A percentile compares a stretch with the other conserved stretches of the same genome.
phyloP scores from a whole-genome alignment of 2,329 filamentous ascomycete genomes.

The Nannizziopsis arthrosporioides region DNA sequence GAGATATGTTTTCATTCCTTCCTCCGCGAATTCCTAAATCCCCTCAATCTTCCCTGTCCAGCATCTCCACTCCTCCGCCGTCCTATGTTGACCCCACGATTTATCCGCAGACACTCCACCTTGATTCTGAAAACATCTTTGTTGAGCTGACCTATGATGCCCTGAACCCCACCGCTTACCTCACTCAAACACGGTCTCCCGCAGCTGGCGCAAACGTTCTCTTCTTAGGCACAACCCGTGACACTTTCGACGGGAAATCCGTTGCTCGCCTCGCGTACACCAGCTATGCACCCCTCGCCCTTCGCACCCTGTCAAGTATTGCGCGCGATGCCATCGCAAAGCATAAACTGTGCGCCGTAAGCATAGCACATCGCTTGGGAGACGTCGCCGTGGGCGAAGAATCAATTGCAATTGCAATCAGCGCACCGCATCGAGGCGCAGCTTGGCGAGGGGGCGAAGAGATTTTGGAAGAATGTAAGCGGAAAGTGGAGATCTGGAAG shows the following conservation, averaged over 20 bases:
- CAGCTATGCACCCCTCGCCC: slow-evolving; percentile 31
- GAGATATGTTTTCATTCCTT: background rate
- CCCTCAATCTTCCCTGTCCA: background rate
- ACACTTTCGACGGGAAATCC: slow-evolving; percentile 32
- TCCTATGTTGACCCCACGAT: slow-evolving; percentile 15
- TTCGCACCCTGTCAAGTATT: slow-evolving; percentile 32
- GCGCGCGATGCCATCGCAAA: slow-evolving; percentile 38
- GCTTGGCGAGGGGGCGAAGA: slow-evolving; percentile 86
- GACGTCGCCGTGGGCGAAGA: slow-evolving; percentile 83
- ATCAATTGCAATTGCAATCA: slow-evolving; percentile 81
- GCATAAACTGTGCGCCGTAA: slow-evolving; percentile 59
- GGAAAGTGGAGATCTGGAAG: slow-evolving; percentile 89
- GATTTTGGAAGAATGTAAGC: slow-evolving; percentile 76
- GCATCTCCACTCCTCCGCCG: slow-evolving; percentile 2
- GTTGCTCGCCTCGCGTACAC: slow-evolving; percentile 37
- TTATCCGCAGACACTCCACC: slow-evolving; percentile 29
- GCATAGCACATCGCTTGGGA: slow-evolving; percentile 74
- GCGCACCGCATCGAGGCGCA: slow-evolving; percentile 66
- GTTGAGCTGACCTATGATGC: slow-evolving; percentile 33
- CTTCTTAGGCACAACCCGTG: slow-evolving; percentile 37
- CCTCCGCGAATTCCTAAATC: background rate
- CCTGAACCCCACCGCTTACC: slow-evolving; percentile 27
- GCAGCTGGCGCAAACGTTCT: slow-evolving; percentile 36
- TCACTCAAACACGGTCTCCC: slow-evolving; percentile 31
- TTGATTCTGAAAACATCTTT: slow-evolving; percentile 35